These are phyloP conservation scores for Ajuga chamaepitys DNA, from an alignment of 257 asterid genomes.

Conservation along the genomic window DNA sequence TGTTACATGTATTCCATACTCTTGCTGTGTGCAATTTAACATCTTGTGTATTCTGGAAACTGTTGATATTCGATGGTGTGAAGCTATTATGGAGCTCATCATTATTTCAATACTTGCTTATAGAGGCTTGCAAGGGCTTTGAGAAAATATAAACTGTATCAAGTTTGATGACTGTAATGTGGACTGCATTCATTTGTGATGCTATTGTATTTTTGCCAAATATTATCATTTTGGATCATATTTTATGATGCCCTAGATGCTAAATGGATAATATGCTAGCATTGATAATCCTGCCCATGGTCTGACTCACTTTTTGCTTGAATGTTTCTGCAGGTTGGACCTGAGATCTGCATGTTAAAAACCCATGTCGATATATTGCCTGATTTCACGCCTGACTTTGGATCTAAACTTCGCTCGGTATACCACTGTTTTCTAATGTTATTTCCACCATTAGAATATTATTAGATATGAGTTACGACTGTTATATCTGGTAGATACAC, in stretches of 20 bases:
- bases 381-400: conserved; percentile 88
- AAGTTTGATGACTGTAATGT: background rate
- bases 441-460: conserved; percentile 1
- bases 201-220: background rate
- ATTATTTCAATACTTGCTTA: background rate
- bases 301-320: conserved; percentile 16
- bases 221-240: background rate
- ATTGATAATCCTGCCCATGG: background rate
- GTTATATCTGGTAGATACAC: background rate
- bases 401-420: conserved; percentile 86
- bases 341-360: conserved; percentile 93
- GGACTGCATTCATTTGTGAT: background rate
- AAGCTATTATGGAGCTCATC: background rate
- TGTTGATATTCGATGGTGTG: background rate
- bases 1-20: background rate
- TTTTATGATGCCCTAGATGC: background rate
- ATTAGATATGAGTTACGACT: background rate
- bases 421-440: conserved; percentile 14
- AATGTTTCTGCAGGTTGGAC: conserved; percentile 76
- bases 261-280: background rate
- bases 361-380: conserved; percentile 97
- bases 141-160: background rate
- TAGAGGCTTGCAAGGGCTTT: background rate
- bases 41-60: background rate
- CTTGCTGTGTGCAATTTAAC: background rate